Percentiles rank a stretch among this genome's conserved stretches.
Evolutionary conservation across 192 early-diverging fungal species (phyloP).

Genomic region (Gryganskiella cystojenkinii): DNA sequence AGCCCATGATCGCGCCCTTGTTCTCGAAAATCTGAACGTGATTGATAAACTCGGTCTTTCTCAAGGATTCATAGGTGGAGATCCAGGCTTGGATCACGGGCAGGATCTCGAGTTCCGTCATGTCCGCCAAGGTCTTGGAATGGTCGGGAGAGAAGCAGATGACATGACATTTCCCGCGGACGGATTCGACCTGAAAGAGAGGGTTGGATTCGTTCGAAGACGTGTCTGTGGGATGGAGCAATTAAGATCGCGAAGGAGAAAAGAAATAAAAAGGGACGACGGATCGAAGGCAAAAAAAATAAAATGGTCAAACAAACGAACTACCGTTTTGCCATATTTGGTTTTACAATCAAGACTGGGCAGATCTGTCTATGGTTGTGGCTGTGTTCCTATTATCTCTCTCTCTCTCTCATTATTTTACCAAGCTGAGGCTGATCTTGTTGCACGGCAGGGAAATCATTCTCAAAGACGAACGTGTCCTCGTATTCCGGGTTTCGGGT

Average conservation of each 20-base stretch:
- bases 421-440: slow-evolving; percentile 60
- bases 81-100: slow-evolving; percentile 82
- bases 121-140: slow-evolving; percentile 90
- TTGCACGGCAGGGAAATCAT: slow-evolving; percentile 94
- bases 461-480: slow-evolving; percentile 87
- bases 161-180: slow-evolving; percentile 86
- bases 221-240: background rate
- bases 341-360: no score
- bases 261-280: background rate
- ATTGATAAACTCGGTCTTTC: slow-evolving; percentile 62
- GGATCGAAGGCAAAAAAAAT: no score
- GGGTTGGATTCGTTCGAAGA: slow-evolving; percentile 22
- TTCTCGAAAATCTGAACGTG: slow-evolving; percentile 98
- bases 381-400: background rate
- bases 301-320: no score
- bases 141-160: slow-evolving; percentile 95
- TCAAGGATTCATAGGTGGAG: slow-evolving; percentile 65
- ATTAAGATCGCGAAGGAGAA: background rate
- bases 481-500: slow-evolving; percentile 78
- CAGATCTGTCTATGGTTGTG: no score
- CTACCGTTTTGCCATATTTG: no score
- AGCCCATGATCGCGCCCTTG: slow-evolving; percentile 97
- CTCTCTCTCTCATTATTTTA: background rate
- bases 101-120: slow-evolving; percentile 72
- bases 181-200: slow-evolving; percentile 68